Evolutionary conservation across 2,329 filamentous ascomycete genomes (phyloP), one percentile per base, ranked within the genome.

Genomic region (Fusarium nodosum): DNA sequence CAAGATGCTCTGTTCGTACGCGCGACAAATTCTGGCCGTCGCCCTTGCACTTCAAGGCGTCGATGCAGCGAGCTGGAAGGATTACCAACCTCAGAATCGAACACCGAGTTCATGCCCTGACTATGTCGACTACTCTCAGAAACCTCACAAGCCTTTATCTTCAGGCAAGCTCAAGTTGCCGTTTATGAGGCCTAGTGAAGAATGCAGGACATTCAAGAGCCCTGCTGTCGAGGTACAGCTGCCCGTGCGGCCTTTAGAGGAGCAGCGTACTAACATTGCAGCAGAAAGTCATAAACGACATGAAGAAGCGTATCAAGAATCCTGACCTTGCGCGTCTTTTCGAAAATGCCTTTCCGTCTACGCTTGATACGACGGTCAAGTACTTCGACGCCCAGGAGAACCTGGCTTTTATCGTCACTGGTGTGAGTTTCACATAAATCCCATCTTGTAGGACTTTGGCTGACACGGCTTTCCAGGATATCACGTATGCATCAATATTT

Each of bases 131-230:
- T 68, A 67, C 22, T 54, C 64, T 0, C 58, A 68, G 16, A 41
- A 59, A 7, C 44, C 34, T 1, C 64, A 67, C 0, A 18, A 31
- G 13, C 64, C 64, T 2, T 24, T 68, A 0, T 67, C 64, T 0
- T 51, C 52, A 0, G 64, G 64, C 1, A 58, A 67, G 26, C 31
- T 67, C 1, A 59, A 67, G 8, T 12, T 67, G 1, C 64, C 64
- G 0, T 68, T 26, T 0, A 67, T 67, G 64, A 68, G 64, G 1
- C 64, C 64, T 0, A 67, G 64, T n/a, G 58, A 67, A 12, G 39
- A 67, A 16, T 67, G 64, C 33, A 59, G 64, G 5, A 67, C 64
- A 1, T 67, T 67, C 18, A 68, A 67, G 11, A 67, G 64, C 9
- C 30, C 64, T 0, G 58, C 64, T 0, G 64, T 67, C 0, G 64